Percentiles rank a stretch among this genome's conserved stretches.
Evolutionary conservation across 2,329 filamentous ascomycete species (phyloP).

Genomic region (Colletotrichum falcatum): DNA sequence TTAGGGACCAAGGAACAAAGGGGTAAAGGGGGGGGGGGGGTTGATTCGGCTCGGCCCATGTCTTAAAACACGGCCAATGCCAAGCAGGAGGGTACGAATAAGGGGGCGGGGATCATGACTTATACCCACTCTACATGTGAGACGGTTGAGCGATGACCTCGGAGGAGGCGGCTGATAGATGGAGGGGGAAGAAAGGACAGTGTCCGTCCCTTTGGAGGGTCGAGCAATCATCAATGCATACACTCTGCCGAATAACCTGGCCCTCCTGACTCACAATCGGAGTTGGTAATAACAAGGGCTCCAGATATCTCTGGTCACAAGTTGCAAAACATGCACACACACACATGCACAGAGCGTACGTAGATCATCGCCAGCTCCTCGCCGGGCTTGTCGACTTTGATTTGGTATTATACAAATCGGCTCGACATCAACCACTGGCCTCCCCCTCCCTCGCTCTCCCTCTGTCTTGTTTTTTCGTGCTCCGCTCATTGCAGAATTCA

Average conservation of each 20-base stretch:
- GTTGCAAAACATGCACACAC: neutral
- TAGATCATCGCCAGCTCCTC: slow-evolving; percentile 13
- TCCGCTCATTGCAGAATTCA: slow-evolving; percentile 13
- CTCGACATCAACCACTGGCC: slow-evolving; percentile 7
- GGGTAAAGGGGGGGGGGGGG: neutral
- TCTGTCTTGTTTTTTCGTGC: slow-evolving; percentile 7
- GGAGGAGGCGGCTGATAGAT: neutral
- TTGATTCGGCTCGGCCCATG: neutral
- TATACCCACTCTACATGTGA: neutral
- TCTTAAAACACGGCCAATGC: neutral
- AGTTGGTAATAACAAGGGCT: neutral
- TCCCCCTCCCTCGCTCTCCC: slow-evolving; percentile 3
- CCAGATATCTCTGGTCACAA: neutral
- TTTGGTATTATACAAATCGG: slow-evolving; percentile 34
- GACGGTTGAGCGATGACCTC: neutral
- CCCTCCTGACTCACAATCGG: neutral
- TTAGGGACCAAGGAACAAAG: no score
- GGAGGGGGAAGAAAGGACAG: neutral
- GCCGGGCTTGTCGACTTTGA: slow-evolving; percentile 31
- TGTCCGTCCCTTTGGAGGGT: no score
- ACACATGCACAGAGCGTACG: neutral
- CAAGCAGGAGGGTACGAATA: neutral
- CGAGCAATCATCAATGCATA: neutral
- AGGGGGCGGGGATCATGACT: neutral
- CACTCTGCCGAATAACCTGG: neutral